phyloP scores from a whole-genome alignment of 2,329 filamentous ascomycete species.

The Aspergillus piperis region DNA sequence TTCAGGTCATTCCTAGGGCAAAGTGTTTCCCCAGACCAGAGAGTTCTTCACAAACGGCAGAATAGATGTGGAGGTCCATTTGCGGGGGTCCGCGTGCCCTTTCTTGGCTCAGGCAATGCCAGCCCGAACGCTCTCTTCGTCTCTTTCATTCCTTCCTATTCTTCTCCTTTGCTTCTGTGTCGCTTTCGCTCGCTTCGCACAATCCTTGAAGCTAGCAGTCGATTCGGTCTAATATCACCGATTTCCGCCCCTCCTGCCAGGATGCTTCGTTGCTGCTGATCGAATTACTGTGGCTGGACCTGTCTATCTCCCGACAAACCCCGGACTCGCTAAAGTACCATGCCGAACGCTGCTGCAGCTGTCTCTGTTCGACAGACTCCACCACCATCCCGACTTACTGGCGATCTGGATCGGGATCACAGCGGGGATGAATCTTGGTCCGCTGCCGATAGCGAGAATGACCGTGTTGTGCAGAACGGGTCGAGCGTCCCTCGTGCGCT shows the following conservation, averaged over 20 bases:
- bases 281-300: conserved; percentile 15
- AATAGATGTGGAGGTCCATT: neutral
- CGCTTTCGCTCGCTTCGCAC: neutral
- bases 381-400: conserved; percentile 23
- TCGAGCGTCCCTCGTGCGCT: conserved; percentile 28
- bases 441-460: conserved; percentile 38
- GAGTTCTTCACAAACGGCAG: neutral
- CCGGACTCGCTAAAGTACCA: conserved; percentile 37
- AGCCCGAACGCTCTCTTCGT: conserved; percentile 13
- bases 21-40: no score
- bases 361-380: conserved; percentile 25
- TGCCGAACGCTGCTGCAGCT: conserved; percentile 34
- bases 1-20: no score
- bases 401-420: conserved; percentile 31
- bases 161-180: neutral
- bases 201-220: neutral
- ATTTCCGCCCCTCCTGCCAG: conserved; percentile 4
- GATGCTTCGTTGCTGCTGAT: conserved; percentile 15
- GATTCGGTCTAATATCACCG: conserved; percentile 4
- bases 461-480: conserved; percentile 30
- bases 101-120: conserved; percentile 24
- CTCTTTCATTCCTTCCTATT: neutral
- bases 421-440: conserved; percentile 40
- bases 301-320: conserved; percentile 20
- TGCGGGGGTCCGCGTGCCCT: neutral